Evolutionary conservation across 768 basidiomycete species (phyloP).

Genomic region (Tulasnella sp.): DNA sequence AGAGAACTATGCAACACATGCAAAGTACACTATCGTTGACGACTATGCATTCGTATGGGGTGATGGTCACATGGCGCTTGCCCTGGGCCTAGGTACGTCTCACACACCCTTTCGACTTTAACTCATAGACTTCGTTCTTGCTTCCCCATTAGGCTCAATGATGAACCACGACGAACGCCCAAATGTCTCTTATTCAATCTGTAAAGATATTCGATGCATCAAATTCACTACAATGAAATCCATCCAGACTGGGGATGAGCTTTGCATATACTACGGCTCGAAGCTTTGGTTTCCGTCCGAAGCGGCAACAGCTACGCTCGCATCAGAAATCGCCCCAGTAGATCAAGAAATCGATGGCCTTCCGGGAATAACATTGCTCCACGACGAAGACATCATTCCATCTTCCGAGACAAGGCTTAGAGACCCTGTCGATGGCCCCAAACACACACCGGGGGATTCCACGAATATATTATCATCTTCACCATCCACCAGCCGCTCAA

Average conservation of each 20-base stretch:
- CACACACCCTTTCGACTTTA: neutral
- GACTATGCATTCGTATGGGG: constrained; percentile 72
- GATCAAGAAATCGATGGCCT: neutral
- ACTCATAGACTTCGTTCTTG: neutral
- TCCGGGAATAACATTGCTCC: neutral
- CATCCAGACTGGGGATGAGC: constrained; percentile 56
- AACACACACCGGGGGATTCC: neutral
- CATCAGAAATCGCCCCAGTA: neutral
- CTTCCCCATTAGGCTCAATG: constrained; percentile 55
- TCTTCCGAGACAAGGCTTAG: neutral
- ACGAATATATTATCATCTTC: neutral
- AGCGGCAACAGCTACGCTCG: neutral
- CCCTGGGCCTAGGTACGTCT: constrained; percentile 61
- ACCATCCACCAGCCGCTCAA: neutral
- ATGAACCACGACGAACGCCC: constrained; percentile 67
- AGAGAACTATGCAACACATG: constrained; percentile 61
- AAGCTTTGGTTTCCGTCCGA: constrained; percentile 47
- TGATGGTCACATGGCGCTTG: constrained; percentile 67
- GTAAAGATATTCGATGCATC: constrained; percentile 50
- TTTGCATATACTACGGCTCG: constrained; percentile 71
- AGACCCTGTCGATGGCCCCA: neutral
- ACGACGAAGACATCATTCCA: neutral
- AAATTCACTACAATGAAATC: constrained; percentile 49
- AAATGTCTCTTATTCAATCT: constrained; percentile 60
- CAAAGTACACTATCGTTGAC: constrained; percentile 56